Percentiles rank a stretch among this genome's conserved stretches.
phyloP scores from a whole-genome alignment of 495 filamentous ascomycete genomes.

The Podospora fimiseda region DNA sequence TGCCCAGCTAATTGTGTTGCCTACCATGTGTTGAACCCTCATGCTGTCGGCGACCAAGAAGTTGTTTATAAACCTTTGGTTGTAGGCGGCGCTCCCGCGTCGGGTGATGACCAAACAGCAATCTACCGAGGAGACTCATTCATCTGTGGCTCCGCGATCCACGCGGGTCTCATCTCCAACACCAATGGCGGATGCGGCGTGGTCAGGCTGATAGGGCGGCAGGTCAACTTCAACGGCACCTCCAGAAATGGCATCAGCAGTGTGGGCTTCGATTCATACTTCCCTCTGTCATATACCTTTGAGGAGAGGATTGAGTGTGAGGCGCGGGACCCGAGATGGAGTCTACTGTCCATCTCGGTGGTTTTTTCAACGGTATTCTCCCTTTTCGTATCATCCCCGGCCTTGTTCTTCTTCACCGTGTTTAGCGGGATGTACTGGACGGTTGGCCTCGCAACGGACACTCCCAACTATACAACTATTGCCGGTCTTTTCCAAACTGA shows the following conservation, averaged over 20 bases:
- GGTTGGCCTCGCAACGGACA: slow-evolving; percentile 73
- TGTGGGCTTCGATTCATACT: slow-evolving; percentile 20
- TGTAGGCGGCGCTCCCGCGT: slow-evolving; percentile 59
- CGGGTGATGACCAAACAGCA: slow-evolving; percentile 32
- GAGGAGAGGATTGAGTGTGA: slow-evolving; percentile 41
- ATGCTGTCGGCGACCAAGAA: slow-evolving; percentile 67
- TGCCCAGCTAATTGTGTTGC: slow-evolving; percentile 72
- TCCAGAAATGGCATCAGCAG: slow-evolving; percentile 15
- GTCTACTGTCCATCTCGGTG: slow-evolving; percentile 63
- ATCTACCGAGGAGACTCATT: slow-evolving; percentile 79
- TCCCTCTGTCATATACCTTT: slow-evolving; percentile 67
- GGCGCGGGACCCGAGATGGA: slow-evolving; percentile 20
- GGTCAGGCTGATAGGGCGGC: slow-evolving; percentile 10
- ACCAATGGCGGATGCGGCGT: slow-evolving; percentile 61
- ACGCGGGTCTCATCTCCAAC: slow-evolving; percentile 64
- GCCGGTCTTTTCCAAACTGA: slow-evolving; percentile 56
- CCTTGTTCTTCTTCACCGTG: slow-evolving; percentile 62
- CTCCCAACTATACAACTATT: slow-evolving; percentile 49
- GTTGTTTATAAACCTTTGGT: slow-evolving; percentile 65
- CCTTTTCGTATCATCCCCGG: slow-evolving; percentile 62
- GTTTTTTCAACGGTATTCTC: slow-evolving; percentile 59
- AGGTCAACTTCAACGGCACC: slow-evolving; percentile 11
- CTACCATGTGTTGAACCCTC: slow-evolving; percentile 60
- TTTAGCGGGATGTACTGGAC: slow-evolving; percentile 70
- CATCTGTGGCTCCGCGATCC: slow-evolving; percentile 74